Evolutionary conservation across 805 yeast genomes (phyloP).

Genomic region (Ogataea dorogensis): DNA sequence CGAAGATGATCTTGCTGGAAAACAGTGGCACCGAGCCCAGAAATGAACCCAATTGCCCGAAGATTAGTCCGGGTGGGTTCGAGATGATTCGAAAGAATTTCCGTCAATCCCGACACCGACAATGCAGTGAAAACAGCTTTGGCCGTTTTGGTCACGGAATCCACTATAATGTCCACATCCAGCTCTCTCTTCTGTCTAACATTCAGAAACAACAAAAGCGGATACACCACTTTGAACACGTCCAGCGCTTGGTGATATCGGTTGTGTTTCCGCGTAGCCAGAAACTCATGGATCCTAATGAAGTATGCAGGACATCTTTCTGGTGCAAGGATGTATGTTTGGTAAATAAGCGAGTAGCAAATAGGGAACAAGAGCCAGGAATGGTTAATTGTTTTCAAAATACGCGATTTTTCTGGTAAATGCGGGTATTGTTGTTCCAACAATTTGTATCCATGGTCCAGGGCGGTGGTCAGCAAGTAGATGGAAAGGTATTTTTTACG

Average conservation of each 20-base stretch:
- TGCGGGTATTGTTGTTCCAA: conserved; percentile 15
- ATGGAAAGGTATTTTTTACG: conserved; percentile 21
- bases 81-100: conserved; percentile 4
- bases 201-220: conserved; percentile 11
- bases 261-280: conserved; percentile 1
- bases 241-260: conserved; percentile 13
- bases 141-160: conserved; percentile 7
- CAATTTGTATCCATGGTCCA: conserved; percentile 22
- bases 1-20: conserved; percentile 15
- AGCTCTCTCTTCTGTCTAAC: conserved; percentile 5
- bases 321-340: conserved; percentile 9
- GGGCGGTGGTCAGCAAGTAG: conserved; percentile 13
- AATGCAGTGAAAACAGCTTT: conserved; percentile 15
- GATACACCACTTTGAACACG: conserved; percentile 18
- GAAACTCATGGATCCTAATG: conserved; percentile 11
- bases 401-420: conserved; percentile 8
- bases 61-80: conserved; percentile 3
- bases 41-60: conserved; percentile 17
- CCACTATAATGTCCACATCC: conserved; percentile 10
- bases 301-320: conserved; percentile 22
- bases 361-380: conserved; percentile 25
- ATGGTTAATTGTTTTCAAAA: conserved; percentile 8
- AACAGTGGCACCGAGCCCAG: conserved; percentile 14
- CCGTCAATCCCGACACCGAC: conserved; percentile 10
- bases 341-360: conserved; percentile 21